Evolutionary conservation across 768 basidiomycete genomes (phyloP).

Genomic region (Boletellus emodensis): DNA sequence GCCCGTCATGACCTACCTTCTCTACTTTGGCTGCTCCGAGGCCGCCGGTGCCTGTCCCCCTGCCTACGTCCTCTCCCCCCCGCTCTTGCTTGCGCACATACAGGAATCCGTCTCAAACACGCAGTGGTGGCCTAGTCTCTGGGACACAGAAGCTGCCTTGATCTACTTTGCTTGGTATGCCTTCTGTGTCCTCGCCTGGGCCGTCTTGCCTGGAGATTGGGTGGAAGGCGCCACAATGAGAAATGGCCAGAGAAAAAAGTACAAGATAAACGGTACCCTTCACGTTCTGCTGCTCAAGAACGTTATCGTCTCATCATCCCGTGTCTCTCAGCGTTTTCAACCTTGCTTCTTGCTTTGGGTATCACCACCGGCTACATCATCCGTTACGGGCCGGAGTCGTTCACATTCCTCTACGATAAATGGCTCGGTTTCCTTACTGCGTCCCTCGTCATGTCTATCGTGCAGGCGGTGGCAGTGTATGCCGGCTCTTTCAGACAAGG

Average conservation of each 20-base stretch:
- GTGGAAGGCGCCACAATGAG: constrained; percentile 69
- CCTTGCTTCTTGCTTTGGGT: constrained; percentile 78
- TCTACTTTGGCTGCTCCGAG: constrained; percentile 79
- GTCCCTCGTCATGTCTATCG: constrained; percentile 68
- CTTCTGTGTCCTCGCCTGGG: constrained; percentile 83
- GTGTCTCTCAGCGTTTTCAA: constrained; percentile 66
- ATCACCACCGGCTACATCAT: constrained; percentile 64
- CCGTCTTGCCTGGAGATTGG: constrained; percentile 67
- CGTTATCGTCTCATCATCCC: background rate
- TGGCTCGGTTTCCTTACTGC: constrained; percentile 89
- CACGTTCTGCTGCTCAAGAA: background rate
- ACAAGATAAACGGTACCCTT: constrained; percentile 90
- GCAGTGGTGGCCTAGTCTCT: constrained; percentile 70
- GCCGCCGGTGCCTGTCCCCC: constrained; percentile 67
- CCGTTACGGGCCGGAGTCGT: constrained; percentile 69
- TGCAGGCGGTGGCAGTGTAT: constrained; percentile 74
- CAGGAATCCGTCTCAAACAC: constrained; percentile 43
- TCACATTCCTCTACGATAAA: constrained; percentile 89
- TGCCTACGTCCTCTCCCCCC: constrained; percentile 35
- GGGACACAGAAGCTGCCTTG: constrained; percentile 74
- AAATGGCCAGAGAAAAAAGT: constrained; percentile 70
- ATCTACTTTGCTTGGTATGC: constrained; percentile 88
- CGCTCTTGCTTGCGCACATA: constrained; percentile 35
- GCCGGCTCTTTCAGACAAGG: constrained; percentile 61
- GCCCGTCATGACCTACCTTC: constrained; percentile 65